Percentiles rank a stretch among this genome's conserved stretches.
These are phyloP conservation scores for Quercus berberidifolia DNA, from an alignment of 306 rosid genomes.

Conservation along the genomic window DNA sequence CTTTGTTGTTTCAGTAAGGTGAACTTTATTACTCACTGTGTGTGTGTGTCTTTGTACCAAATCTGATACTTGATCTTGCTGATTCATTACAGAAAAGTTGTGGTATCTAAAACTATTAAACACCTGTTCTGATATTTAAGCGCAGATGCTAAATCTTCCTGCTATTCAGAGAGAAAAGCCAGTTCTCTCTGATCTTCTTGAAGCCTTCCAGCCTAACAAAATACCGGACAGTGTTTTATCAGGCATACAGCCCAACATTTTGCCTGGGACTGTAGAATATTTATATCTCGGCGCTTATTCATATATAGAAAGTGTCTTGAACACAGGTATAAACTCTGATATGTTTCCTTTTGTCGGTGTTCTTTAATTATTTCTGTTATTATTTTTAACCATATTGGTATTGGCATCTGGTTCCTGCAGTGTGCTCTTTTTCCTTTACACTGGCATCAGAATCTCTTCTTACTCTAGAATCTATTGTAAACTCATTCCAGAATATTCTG, in stretches of 20 bases:
- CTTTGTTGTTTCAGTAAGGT: constrained; percentile 33
- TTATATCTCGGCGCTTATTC: constrained; percentile 28
- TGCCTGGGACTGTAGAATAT: constrained; percentile 29
- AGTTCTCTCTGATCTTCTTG: constrained; percentile 28
- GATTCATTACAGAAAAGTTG: neutral
- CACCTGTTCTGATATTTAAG: neutral
- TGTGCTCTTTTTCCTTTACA: constrained; percentile 35
- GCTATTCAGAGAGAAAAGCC: constrained; percentile 18
- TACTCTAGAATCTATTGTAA: constrained; percentile 26
- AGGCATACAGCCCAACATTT: constrained; percentile 19
- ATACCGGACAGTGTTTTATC: constrained; percentile 19
- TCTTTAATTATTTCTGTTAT: neutral
- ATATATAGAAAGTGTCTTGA: constrained; percentile 27
- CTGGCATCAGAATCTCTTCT: constrained; percentile 41
- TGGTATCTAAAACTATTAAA: neutral
- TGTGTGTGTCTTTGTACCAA: neutral
- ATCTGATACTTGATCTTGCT: neutral
- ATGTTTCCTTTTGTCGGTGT: neutral
- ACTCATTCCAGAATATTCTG: constrained; percentile 17
- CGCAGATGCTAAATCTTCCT: constrained; percentile 32
- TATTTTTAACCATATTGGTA: neutral
- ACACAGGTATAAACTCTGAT: constrained; percentile 19
- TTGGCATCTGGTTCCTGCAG: constrained; percentile 20
- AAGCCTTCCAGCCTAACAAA: constrained; percentile 36
- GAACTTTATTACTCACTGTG: neutral